These are phyloP conservation scores for Trichomonas tenax DNA, from an alignment of 208 protist species.

Conservation along the genomic window DNA sequence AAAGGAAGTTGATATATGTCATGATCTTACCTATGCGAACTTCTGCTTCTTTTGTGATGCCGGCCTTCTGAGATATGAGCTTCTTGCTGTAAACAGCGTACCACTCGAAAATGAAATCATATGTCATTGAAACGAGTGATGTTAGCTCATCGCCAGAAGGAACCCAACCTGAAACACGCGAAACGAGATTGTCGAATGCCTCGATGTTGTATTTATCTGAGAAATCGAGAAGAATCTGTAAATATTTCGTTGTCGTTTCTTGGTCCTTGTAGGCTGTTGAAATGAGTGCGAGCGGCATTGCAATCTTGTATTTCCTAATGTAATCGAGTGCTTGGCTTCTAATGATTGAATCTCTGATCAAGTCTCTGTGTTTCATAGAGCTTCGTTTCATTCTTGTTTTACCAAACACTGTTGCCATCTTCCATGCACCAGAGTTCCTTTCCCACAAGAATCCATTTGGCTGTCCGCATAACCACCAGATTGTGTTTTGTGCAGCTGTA, in stretches of 20 bases:
- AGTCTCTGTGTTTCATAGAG: neutral
- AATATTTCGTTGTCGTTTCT: neutral
- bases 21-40: neutral
- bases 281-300: neutral
- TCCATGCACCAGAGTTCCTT: neutral
- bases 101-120: neutral
- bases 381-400: neutral
- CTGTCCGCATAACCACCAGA: neutral
- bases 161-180: neutral
- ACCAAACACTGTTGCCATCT: neutral
- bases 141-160: neutral
- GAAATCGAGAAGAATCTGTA: neutral
- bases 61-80: neutral
- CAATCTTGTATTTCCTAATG: neutral
- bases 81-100: neutral
- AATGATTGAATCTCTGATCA: neutral
- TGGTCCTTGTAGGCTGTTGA: neutral
- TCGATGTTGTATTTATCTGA: neutral
- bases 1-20: neutral
- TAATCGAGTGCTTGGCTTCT: neutral
- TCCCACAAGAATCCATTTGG: slow-evolving; percentile 8
- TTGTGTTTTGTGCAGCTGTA: neutral
- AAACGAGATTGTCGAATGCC: neutral
- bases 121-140: neutral
- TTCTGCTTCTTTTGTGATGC: neutral